phyloP scores from a whole-genome alignment of 2,329 filamentous ascomycete species.

The Nothomitra cinnamomea region DNA sequence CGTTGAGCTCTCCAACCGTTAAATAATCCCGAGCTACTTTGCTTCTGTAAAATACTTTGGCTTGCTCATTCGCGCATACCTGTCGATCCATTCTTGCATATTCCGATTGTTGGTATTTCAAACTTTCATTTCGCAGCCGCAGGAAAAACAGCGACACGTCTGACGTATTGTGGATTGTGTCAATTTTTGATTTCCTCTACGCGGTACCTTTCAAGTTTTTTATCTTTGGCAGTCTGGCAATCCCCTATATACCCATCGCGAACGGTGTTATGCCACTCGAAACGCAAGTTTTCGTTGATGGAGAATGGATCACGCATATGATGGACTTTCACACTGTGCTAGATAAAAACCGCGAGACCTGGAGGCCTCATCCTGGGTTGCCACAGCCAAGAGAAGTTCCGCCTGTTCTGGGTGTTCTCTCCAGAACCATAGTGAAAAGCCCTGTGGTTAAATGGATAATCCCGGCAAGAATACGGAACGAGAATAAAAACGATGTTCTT shows the following conservation, averaged over 20 bases:
- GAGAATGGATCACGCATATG: conserved; percentile 20
- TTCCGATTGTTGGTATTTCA: too few relatives aligned
- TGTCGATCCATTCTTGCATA: too few relatives aligned
- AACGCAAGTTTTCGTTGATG: conserved; percentile 16
- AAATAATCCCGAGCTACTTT: too few relatives aligned
- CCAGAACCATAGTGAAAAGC: conserved; percentile 60
- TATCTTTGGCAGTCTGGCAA: not conserved
- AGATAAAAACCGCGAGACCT: conserved; percentile 17
- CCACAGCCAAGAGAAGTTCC: conserved; percentile 19
- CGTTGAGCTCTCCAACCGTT: too few relatives aligned
- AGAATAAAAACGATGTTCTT: conserved; percentile 60
- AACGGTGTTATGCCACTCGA: conserved; percentile 9
- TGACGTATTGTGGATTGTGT: not conserved
- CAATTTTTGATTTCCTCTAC: not conserved
- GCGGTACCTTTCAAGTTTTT: not conserved
- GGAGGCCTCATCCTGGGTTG: conserved; percentile 11
- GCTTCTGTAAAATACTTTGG: too few relatives aligned
- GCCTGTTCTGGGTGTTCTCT: conserved; percentile 54
- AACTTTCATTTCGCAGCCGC: not conserved
- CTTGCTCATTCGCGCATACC: too few relatives aligned
- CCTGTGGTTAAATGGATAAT: conserved; percentile 61
- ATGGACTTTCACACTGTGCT: conserved; percentile 27
- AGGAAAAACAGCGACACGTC: not conserved
- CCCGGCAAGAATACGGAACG: conserved; percentile 58
- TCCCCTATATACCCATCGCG: not conserved